These are phyloP conservation scores for Ceratobasidium sp. DNA, from an alignment of 1,284 basidiomycete species.

Conservation along the genomic window DNA sequence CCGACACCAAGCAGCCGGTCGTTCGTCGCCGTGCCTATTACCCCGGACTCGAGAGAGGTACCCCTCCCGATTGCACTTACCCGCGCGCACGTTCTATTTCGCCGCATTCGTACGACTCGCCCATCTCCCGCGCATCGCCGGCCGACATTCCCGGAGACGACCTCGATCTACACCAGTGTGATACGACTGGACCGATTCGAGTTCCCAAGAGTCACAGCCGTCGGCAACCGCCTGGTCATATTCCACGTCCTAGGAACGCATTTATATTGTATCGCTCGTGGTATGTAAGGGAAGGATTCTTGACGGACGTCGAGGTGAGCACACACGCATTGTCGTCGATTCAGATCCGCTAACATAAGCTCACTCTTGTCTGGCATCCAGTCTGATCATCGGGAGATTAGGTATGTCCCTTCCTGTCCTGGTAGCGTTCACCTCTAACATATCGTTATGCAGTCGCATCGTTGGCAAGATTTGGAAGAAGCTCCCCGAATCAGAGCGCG, in stretches of 20 bases:
- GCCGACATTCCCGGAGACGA: slow-evolving; percentile 1
- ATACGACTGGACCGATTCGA: slow-evolving; percentile 18
- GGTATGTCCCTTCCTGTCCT: slow-evolving; percentile 28
- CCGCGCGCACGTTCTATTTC: slow-evolving; percentile 11
- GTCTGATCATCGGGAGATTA: slow-evolving; percentile 49
- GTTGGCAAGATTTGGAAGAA: slow-evolving; percentile 46
- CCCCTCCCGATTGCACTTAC: not conserved
- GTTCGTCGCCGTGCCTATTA: slow-evolving; percentile 8
- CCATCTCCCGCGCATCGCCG: not conserved
- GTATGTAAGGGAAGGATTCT: slow-evolving; percentile 43
- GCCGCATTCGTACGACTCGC: slow-evolving; percentile 5
- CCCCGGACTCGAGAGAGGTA: not conserved
- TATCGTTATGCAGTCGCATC: slow-evolving; percentile 37
- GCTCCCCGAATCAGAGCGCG: slow-evolving; percentile 37
- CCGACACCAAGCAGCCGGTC: not conserved
- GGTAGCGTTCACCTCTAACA: not conserved
- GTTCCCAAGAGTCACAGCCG: slow-evolving; percentile 42
- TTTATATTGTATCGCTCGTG: slow-evolving; percentile 48
- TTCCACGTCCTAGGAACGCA: slow-evolving; percentile 48
- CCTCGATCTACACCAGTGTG: not conserved
- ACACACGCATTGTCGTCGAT: slow-evolving; percentile 7
- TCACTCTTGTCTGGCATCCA: not conserved
- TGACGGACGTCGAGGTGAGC: slow-evolving; percentile 12
- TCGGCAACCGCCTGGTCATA: slow-evolving; percentile 46
- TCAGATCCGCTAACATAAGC: slow-evolving; percentile 25